Conservation (phyloP, 2,329 filamentous ascomycete species). For the Chrysoporthe austroafricana region DNA sequence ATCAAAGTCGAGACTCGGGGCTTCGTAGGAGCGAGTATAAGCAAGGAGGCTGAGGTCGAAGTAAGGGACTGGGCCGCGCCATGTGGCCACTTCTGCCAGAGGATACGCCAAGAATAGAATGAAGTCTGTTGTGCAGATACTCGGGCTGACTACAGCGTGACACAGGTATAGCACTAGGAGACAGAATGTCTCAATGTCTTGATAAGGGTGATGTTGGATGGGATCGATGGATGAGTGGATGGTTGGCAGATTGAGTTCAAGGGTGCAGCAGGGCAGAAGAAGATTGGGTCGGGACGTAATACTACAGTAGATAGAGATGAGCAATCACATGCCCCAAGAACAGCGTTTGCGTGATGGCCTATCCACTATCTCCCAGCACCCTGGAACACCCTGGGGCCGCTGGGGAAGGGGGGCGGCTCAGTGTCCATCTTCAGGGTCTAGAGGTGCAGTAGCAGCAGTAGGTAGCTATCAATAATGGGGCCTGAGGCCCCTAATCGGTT, state of each 20-base stretch:
- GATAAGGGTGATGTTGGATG: neutral
- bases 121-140: too few relatives aligned
- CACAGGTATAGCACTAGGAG: neutral
- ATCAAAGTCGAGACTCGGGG: neutral
- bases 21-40: neutral
- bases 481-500: neutral
- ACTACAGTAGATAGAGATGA: neutral
- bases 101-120: neutral
- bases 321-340: constrained; percentile 6
- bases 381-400: neutral
- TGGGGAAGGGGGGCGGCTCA: neutral
- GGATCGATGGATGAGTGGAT: neutral
- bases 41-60: constrained; percentile 9
- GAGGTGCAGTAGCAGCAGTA: neutral
- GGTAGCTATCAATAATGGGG: too few relatives aligned
- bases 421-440: neutral
- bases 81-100: constrained; percentile 21
- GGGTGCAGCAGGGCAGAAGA: neutral
- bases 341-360: neutral
- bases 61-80: constrained; percentile 14
- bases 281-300: neutral
- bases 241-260: too few relatives aligned
- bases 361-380: neutral
- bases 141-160: too few relatives aligned
- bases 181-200: neutral